phyloP scores from a whole-genome alignment of 2,329 filamentous ascomycete genomes.

The Colletotrichum tanaceti region DNA sequence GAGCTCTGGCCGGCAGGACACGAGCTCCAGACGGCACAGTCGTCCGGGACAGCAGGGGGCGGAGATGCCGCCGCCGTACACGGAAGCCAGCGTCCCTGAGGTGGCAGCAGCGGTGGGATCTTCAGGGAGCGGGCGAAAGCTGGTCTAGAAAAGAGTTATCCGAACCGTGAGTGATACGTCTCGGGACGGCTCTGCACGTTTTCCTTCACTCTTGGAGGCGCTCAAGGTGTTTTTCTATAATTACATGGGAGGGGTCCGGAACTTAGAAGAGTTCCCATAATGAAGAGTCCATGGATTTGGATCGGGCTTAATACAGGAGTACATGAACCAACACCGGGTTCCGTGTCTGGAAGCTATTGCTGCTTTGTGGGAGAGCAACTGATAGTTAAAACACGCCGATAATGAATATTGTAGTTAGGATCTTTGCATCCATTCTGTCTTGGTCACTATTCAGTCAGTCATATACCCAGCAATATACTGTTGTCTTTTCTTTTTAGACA shows the following conservation, averaged over 20 bases:
- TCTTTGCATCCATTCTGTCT: too few relatives aligned
- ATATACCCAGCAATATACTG: too few relatives aligned
- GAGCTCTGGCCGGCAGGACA: background rate
- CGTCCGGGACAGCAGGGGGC: background rate
- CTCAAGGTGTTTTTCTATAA: background rate
- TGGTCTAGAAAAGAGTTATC: background rate
- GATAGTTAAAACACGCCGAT: too few relatives aligned
- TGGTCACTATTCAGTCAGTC: too few relatives aligned
- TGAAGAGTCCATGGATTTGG: background rate
- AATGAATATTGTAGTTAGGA: too few relatives aligned
- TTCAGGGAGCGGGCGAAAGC: background rate
- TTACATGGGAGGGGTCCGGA: background rate
- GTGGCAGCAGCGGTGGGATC: background rate
- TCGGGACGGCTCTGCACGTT: background rate
- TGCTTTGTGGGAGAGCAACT: too few relatives aligned
- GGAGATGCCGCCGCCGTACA: conserved; percentile 17
- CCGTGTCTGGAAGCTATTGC: too few relatives aligned
- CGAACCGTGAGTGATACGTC: background rate
- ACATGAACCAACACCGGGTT: background rate
- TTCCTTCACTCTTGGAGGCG: background rate
- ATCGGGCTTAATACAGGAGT: background rate
- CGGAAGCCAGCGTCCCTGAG: background rate
- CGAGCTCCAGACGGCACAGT: background rate
- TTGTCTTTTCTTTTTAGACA: too few relatives aligned
- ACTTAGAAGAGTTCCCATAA: background rate